Conservation (phyloP, 179 eudicot genomes). For the Silene coronaria region DNA sequence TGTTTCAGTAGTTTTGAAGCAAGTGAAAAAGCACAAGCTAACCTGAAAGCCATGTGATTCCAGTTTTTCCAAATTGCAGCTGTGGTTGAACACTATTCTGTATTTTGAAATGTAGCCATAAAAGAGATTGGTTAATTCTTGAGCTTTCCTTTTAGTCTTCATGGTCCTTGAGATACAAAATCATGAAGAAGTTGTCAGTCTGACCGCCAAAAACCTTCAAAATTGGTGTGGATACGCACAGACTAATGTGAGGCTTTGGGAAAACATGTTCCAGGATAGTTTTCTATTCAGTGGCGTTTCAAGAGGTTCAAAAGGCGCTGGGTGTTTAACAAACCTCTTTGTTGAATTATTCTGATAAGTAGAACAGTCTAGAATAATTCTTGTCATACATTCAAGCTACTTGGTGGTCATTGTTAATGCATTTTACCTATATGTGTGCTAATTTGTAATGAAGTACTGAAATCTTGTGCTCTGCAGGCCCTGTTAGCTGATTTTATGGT, state of each 20-base stretch:
- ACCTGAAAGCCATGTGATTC: neutral
- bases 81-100: neutral
- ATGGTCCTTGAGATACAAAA: neutral
- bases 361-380: neutral
- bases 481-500: constrained; percentile 82
- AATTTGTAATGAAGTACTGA: neutral
- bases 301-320: neutral
- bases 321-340: neutral
- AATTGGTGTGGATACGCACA: neutral
- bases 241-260: neutral
- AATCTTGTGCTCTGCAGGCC: constrained; percentile 43
- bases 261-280: neutral
- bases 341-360: neutral
- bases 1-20: neutral
- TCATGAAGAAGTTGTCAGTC: neutral
- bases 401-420: neutral
- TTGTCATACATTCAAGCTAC: neutral
- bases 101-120: neutral
- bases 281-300: neutral
- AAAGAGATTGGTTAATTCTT: neutral
- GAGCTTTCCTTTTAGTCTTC: neutral
- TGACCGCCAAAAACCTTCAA: neutral
- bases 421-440: neutral
- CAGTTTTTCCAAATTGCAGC: neutral
- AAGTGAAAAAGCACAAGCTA: neutral